Evolutionary conservation across 495 filamentous ascomycete genomes (phyloP), one percentile per base, ranked within the genome.

Genomic region (Halenospora varia): DNA sequence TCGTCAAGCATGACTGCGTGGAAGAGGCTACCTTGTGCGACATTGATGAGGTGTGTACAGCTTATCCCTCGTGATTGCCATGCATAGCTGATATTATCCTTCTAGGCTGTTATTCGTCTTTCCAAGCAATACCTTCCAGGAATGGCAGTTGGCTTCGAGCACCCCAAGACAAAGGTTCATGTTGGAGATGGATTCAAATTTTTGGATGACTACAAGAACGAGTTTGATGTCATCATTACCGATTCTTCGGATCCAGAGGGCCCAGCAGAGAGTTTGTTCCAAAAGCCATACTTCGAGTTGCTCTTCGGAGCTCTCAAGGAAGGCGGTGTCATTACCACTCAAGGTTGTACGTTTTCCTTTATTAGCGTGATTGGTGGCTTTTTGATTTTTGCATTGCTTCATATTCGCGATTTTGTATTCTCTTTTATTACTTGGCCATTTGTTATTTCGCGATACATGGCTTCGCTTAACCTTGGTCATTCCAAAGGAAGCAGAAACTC

Each of bases 171-270:
- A 66, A 91, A 86, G 76, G 83, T 86, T 64, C 88, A 96, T 76
- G 79, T 99, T 60, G 95, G 92, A 60, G 94, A 99, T 70, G 94
- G 94, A 65, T 97, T 99, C 83, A 90, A 97, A 81, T 99, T 96
- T 78, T 80, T 99, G 52, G 84, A 88, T 72, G 83, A 91, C 64
- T 87, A 86, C 75, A 89, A 92, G 83, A 92, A 96, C 78, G 84
- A 88, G 66, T 99, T 97, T 69, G 94, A 99, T 70, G 90, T 99
- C 65, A 99, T 99, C 79, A 99, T 99, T 79, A 99, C 94, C 56
- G 94, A 99, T 74, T 96, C 90, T 55, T 94, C 89, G 40, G 94
- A 99, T 72, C 94, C 94, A 25, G 95, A 97, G 73, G 94, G 94
- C 54, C 94, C 94, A 23, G 94, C 94, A 57, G 93, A 96, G 83